Evolutionary conservation across 352 stramenopile species (phyloP).

Genomic region (Phytophthora crassamura): DNA sequence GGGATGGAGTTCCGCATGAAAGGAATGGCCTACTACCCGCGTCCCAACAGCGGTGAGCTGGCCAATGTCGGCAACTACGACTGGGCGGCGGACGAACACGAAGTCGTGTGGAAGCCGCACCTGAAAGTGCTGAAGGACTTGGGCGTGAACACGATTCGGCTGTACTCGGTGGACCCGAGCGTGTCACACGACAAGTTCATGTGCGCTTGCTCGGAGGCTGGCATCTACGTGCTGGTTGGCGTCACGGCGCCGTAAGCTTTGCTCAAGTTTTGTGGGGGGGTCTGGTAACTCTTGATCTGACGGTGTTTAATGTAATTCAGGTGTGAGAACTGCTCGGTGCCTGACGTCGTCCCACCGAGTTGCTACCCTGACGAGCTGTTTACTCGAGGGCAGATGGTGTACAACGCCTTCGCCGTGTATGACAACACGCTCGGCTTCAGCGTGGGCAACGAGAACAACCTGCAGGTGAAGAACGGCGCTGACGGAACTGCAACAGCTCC

Average conservation of each 20-base stretch:
- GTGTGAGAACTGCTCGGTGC: constrained; percentile 65
- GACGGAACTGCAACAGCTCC: constrained; percentile 48
- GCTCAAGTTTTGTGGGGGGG: neutral
- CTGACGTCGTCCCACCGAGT: constrained; percentile 45
- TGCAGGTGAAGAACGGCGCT: constrained; percentile 40
- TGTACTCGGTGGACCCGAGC: constrained; percentile 74
- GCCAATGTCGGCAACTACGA: constrained; percentile 58
- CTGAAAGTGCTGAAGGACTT: constrained; percentile 55
- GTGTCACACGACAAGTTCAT: constrained; percentile 85
- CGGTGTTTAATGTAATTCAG: constrained; percentile 6
- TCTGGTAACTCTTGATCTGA: neutral
- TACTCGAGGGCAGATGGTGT: constrained; percentile 63
- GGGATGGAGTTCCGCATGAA: constrained; percentile 75
- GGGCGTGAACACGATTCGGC: constrained; percentile 61
- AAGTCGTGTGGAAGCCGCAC: constrained; percentile 53
- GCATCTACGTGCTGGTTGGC: constrained; percentile 82
- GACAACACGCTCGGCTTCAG: constrained; percentile 77
- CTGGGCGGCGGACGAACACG: constrained; percentile 61
- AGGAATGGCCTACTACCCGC: constrained; percentile 78
- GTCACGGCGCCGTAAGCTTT: constrained; percentile 56
- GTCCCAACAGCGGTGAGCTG: constrained; percentile 70
- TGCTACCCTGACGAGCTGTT: constrained; percentile 69
- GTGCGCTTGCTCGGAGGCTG: constrained; percentile 67
- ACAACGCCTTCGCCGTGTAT: constrained; percentile 79
- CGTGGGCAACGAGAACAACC: constrained; percentile 69